These are phyloP conservation scores for Tolypocladium album DNA, from an alignment of 2,329 filamentous ascomycete species.

Conservation along the genomic window DNA sequence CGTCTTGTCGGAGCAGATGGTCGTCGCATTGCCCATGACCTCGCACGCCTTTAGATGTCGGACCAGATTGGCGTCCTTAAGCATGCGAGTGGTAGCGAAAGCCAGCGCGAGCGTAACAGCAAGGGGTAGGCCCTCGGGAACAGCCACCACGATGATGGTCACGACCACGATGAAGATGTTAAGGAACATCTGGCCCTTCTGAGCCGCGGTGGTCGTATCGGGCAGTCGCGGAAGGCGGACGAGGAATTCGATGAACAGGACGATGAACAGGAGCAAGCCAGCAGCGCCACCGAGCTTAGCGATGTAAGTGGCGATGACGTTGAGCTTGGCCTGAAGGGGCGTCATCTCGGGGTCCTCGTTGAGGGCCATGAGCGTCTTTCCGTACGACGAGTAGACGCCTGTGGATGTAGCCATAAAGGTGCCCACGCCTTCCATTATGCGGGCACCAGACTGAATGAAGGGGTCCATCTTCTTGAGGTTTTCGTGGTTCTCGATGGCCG, in stretches of 20 bases:
- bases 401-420: constrained; percentile 66
- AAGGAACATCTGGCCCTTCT: constrained; percentile 70
- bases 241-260: constrained; percentile 78
- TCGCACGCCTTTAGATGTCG: constrained; percentile 69
- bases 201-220: constrained; percentile 43
- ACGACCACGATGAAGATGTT: constrained; percentile 70
- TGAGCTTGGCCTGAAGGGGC: constrained; percentile 66
- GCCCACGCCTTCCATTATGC: constrained; percentile 67
- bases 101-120: constrained; percentile 69
- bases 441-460: constrained; percentile 75
- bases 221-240: constrained; percentile 47
- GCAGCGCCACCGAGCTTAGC: constrained; percentile 68
- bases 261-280: constrained; percentile 69
- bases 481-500: constrained; percentile 56
- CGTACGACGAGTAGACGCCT: constrained; percentile 63
- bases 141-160: constrained; percentile 70
- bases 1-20: constrained; percentile 59
- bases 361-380: constrained; percentile 63
- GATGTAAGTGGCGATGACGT: constrained; percentile 65
- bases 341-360: constrained; percentile 67
- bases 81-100: constrained; percentile 67
- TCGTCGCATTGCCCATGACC: constrained; percentile 71
- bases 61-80: constrained; percentile 68
- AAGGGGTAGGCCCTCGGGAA: constrained; percentile 66
- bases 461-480: constrained; percentile 64